Evolutionary conservation across 148 eudicot species (phyloP), one percentile per base, ranked within the genome.

Genomic region (Rhododendron henanense): DNA sequence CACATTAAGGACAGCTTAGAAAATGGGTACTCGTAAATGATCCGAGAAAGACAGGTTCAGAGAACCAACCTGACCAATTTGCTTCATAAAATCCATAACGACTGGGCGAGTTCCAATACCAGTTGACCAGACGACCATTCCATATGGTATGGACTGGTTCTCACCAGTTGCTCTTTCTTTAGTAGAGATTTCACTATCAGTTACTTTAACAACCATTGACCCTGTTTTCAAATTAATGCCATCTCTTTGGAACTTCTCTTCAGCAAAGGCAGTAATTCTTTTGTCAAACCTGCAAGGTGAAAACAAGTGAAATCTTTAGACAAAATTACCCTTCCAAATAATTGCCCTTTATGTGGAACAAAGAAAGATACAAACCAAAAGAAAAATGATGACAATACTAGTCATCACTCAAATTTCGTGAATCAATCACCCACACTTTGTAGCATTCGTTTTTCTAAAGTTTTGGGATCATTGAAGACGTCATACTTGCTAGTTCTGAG

Each of bases 41-140:
- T 37, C 45, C 14, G 45, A 85, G 50, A 69, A 79, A 25, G 78
- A 50, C 28, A 14, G 69, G 77, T 82, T 57, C 9, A 16, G 71
- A 7, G 19, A 19, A 21, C 77, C 59, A 83, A 87, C 88, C 83
- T 87, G 88, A 14, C 88, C 88, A 59, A 87, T 87, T 82, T 87
- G 85, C 77, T 25, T 45, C 88, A 87, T 87, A n/a, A 87, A 87
- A 41, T 87, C 85, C 15, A 82, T 55, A 44, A 87, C 39, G 1
- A 87, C 45, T 75, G 88, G 85, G 63, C 88, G 85, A 77, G 88
- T 86, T n/a, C 88, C 88, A 59, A 87, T 87, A 45, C 88, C 88
- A 33, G 88, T 87, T 5, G 88, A 75, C 88, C 88, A 87, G 78
- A 87, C 88, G 31, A 83, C 82, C 88, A 87, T 87, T 48, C 88